These are phyloP conservation scores for Gymnopilus junonius DNA, from an alignment of 768 basidiomycete genomes.

Conservation along the genomic window DNA sequence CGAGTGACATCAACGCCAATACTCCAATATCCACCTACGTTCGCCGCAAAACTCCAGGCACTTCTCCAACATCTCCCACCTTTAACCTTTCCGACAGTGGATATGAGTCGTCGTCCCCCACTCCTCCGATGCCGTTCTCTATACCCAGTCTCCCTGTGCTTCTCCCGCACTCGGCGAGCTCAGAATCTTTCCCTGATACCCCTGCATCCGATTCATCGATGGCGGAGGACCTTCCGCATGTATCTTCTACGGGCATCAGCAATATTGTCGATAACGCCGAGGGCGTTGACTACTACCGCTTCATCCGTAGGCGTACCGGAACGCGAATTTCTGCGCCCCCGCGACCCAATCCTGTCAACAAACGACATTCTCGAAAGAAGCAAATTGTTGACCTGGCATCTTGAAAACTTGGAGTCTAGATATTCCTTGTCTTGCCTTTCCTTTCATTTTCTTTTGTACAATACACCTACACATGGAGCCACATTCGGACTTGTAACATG, in stretches of 20 bases:
- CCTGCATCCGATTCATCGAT: conserved; percentile 39
- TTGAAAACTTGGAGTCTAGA: conserved; percentile 13
- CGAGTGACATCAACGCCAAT: conserved; percentile 58
- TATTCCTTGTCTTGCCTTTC: conserved; percentile 4
- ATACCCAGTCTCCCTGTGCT: conserved; percentile 69
- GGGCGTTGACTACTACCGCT: conserved; percentile 31
- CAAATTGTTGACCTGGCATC: conserved; percentile 29
- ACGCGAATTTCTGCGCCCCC: conserved; percentile 50
- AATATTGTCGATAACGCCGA: conserved; percentile 34
- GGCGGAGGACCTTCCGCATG: conserved; percentile 10
- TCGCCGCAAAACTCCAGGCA: conserved; percentile 77
- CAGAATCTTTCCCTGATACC: conserved; percentile 48
- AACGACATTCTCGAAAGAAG: conserved; percentile 33
- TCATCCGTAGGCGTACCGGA: conserved; percentile 42
- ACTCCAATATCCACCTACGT: conserved; percentile 83
- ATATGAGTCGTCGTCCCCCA: conserved; percentile 40
- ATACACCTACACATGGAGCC: conserved; percentile 22
- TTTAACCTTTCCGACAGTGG: conserved; percentile 53
- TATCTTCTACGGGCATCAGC: conserved; percentile 22
- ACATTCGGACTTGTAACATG: conserved; percentile 24
- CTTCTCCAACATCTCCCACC: conserved; percentile 70
- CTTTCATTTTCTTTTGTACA: conserved; percentile 17
- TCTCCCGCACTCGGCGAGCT: conserved; percentile 47
- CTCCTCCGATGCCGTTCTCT: conserved; percentile 52
- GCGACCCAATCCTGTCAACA: conserved; percentile 33